These are phyloP conservation scores for Tardiomyces digboiensis DNA, from an alignment of 1,139 yeast species.

Conservation along the genomic window DNA sequence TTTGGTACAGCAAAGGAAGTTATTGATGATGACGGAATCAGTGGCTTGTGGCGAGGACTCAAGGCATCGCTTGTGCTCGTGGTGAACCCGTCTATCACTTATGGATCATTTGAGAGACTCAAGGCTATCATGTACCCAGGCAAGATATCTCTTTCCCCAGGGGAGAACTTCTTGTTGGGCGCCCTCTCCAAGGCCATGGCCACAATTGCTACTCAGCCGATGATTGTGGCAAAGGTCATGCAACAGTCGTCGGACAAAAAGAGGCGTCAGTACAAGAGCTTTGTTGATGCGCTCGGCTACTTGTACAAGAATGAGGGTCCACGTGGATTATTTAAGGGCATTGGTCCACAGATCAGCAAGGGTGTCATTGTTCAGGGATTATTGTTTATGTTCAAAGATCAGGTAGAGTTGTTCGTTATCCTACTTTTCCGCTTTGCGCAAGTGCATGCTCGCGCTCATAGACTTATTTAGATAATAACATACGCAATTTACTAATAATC, in stretches of 20 bases:
- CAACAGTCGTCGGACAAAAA: conserved; percentile 43
- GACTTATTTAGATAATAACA: too few species aligned
- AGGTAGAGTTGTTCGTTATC: conserved; percentile 29
- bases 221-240: conserved; percentile 78
- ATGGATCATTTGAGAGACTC: conserved; percentile 71
- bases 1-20: conserved; percentile 44
- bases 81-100: conserved; percentile 79
- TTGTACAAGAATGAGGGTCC: conserved; percentile 43
- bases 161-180: conserved; percentile 65
- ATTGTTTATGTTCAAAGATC: conserved; percentile 76
- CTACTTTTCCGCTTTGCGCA: conserved; percentile 15
- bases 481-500: too few species aligned
- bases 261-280: conserved; percentile 31
- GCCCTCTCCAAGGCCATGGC: conserved; percentile 76
- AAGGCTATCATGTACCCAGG: conserved; percentile 43
- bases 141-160: conserved; percentile 44
- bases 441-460: too few species aligned
- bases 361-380: conserved; percentile 84
- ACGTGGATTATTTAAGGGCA: conserved; percentile 61
- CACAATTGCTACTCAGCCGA: conserved; percentile 72
- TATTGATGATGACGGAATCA: conserved; percentile 54
- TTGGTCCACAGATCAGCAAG: conserved; percentile 72
- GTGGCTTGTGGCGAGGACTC: conserved; percentile 79
- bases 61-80: conserved; percentile 75
- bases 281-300: conserved; percentile 44